These are phyloP conservation scores for Orychophragmus violaceus DNA, from an alignment of 345 rosid genomes.

Conservation along the genomic window DNA sequence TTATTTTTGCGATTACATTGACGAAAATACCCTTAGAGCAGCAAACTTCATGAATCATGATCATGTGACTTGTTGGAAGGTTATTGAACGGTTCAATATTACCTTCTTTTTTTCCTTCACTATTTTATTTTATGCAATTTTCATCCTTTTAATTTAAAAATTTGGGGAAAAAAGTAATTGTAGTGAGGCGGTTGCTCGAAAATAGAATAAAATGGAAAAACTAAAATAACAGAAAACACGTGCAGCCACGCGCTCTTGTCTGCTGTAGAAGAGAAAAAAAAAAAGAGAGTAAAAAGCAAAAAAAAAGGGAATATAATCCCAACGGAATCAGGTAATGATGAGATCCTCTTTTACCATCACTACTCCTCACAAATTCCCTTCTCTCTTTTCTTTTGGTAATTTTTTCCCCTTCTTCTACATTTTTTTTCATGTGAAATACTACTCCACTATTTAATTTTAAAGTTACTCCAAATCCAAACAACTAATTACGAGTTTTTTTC, in stretches of 20 bases:
- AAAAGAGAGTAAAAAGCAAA: background rate
- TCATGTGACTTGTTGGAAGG: constrained; percentile 6
- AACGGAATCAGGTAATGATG: constrained; percentile 30
- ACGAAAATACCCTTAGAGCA: background rate
- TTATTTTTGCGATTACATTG: background rate
- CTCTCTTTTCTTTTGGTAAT: background rate
- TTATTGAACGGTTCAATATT: background rate
- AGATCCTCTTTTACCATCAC: constrained; percentile 21
- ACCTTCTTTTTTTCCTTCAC: background rate
- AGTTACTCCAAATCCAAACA: background rate
- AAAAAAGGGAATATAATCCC: constrained; percentile 28
- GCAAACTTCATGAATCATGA: too few relatives aligned
- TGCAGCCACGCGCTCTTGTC: constrained; percentile 23
- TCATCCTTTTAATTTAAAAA: too few relatives aligned
- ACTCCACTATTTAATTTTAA: background rate
- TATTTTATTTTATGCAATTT: background rate
- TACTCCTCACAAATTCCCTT: too few relatives aligned
- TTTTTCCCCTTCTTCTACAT: too few relatives aligned
- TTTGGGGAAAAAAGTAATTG: background rate
- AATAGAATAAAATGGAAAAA: background rate
- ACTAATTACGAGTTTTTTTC: background rate
- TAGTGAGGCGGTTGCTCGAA: background rate
- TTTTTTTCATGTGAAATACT: too few relatives aligned
- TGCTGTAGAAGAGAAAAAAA: background rate
- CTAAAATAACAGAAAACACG: constrained; percentile 28